Conservation (phyloP, 306 rosid species). For the Rubus idaeus region DNA sequence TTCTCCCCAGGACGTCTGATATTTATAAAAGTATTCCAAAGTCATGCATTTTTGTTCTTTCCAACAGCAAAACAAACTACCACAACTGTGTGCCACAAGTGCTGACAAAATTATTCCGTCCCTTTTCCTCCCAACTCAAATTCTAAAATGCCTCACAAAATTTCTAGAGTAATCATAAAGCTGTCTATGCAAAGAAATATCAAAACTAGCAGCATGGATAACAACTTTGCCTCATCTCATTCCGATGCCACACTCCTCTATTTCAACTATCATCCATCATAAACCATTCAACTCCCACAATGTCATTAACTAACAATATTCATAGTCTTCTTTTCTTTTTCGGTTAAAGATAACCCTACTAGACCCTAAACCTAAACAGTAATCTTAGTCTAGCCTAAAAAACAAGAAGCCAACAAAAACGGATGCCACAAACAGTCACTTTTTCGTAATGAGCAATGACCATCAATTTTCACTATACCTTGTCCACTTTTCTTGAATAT, state of each 20-base stretch:
- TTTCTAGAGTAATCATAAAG: neutral
- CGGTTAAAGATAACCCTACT: too few species aligned
- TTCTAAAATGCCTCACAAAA: neutral
- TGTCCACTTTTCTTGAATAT: neutral
- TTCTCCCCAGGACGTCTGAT: neutral
- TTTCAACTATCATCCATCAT: neutral
- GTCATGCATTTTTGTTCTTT: neutral
- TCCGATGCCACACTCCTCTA: neutral
- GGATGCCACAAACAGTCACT: neutral
- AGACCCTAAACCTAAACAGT: too few species aligned
- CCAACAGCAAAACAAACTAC: neutral
- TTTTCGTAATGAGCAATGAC: neutral
- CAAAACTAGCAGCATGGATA: neutral
- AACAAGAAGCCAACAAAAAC: neutral
- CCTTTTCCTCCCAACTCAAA: neutral
- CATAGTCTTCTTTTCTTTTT: neutral
- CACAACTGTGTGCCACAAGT: neutral
- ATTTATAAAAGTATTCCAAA: neutral
- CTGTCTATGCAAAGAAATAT: neutral
- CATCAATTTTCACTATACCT: too few species aligned
- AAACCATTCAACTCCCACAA: neutral
- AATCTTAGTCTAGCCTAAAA: neutral
- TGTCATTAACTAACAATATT: neutral
- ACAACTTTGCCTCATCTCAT: neutral
- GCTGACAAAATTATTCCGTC: neutral